Base-by-base conservation (phyloP, 768 basidiomycete genomes). In the Dacryopinax spathularia region DNA sequence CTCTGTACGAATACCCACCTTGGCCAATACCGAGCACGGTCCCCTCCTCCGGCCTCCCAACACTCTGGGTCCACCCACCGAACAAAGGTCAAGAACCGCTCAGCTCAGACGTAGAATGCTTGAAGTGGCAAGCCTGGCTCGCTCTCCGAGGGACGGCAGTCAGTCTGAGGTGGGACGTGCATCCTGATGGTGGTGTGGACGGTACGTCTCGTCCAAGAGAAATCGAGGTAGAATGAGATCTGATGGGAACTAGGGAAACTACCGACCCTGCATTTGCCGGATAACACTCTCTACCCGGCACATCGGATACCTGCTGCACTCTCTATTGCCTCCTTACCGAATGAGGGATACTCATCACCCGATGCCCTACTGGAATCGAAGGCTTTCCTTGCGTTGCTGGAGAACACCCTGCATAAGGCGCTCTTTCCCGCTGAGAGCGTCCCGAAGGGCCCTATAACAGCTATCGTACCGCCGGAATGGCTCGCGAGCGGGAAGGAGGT, bases 111-210 rank as follows among this genome's bases (percentile, higher is more conserved):
- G 84, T 91, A 68, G 88, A 91, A 68, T 91, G 89, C 72, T 81
- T 92, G 70, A 91, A 89, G 74, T 91, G 89, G 89, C 90, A 92
- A 73, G 88, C 90, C 0, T 90, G 87, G 68, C 77, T 88, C 59
- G 85, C 85, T 27, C 82, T 86, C 59, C 84, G 87, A 64, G 83
- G 82, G 7, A 70, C 87, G 65, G 70, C 68, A 20, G 66, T 72
- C 68, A 73, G 36, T 29, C 41, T 90, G 15, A 82, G 87, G 43
- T 87, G 82, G 75, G 86, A 91, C 72, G 77, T 92, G 31, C 71
- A 80, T 16, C 77, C 82, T 25, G 84, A 87, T 61, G 90, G 90
- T 34, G 86, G 82, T 4, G 73, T 88, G 36, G 86, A 83, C 64
- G 79, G 78, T 1, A 20, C 29, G 48, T 20, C 22, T 10, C n/a